These are phyloP conservation scores for Erigeron canadensis DNA, from an alignment of 129 eudicot genomes.

Conservation along the genomic window DNA sequence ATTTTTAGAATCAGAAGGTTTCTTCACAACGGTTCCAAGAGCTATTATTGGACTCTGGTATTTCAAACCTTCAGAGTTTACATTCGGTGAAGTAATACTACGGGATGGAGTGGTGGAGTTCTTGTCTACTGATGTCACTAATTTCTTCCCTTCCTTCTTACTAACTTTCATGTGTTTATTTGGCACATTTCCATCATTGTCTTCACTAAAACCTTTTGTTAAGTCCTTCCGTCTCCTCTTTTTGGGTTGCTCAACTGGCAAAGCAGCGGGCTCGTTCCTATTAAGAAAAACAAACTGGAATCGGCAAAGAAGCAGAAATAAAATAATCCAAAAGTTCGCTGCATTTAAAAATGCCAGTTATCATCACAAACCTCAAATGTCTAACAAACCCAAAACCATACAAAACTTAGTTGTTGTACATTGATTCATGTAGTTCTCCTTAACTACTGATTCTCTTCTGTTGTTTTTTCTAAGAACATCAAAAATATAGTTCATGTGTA, in stretches of 20 bases:
- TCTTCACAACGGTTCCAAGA: constrained; percentile 56
- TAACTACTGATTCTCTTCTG: background rate
- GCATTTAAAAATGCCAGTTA: background rate
- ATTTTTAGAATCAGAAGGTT: constrained; percentile 41
- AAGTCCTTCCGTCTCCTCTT: constrained; percentile 89
- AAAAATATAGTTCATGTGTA: constrained; percentile 2
- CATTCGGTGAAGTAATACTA: constrained; percentile 40
- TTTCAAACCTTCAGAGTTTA: constrained; percentile 39
- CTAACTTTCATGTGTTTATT: constrained; percentile 58
- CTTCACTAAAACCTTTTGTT: constrained; percentile 49
- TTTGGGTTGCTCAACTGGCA: constrained; percentile 71
- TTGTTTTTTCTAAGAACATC: background rate
- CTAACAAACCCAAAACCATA: constrained; percentile 14
- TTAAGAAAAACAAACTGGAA: constrained; percentile 26
- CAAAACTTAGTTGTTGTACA: background rate
- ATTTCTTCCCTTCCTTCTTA: constrained; percentile 57
- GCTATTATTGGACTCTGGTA: constrained; percentile 52
- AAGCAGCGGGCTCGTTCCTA: constrained; percentile 56
- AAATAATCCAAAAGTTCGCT: background rate
- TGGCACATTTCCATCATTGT: constrained; percentile 45
- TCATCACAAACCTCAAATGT: background rate
- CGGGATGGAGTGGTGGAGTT: constrained; percentile 36
- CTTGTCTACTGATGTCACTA: constrained; percentile 48
- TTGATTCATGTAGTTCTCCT: constrained; percentile 1
- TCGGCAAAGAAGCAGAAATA: constrained; percentile 10